Evolutionary conservation across 2,329 filamentous ascomycete genomes (phyloP), one percentile per base, ranked within the genome.

Genomic region (Rachicladosporium sp.): DNA sequence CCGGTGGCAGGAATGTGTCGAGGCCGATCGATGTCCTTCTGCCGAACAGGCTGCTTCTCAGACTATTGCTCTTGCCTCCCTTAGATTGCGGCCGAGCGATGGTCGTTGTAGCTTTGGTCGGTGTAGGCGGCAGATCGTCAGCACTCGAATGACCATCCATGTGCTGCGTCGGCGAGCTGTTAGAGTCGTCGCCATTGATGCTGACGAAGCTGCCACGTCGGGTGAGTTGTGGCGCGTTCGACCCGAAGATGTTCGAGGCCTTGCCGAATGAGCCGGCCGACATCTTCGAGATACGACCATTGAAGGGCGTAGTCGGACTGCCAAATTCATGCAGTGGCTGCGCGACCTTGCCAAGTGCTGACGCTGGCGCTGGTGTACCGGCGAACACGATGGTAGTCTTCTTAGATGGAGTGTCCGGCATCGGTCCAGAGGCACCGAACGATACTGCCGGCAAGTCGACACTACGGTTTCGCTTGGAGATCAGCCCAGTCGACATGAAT

Each of bases 321-420:
- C 79, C 80, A 56, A 93, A 88, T 8, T 84, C 80, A 46, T 83
- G 79, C 44, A 78, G 74, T 42, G 77, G 74, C 47, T 76, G 68
- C 50, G 72, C 73, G 56, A 71, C 64, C 62, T 80, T 82, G 21
- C 65, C 67, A 40, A 80, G 69, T 3, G 47, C 54, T 21, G 56
- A 53, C 6, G 69, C 68, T 49, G 72, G 79, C 38, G 76, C 77
- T 9, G 70, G 69, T 13, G 71, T 64, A 30, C 64, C 15, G 15
- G 15, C 15, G 15, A 19, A 19, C 15, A 19, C 15, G 15, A 19
- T 19, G 34, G 70, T 66, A 66, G 82, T 79, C 56, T 91, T 87
- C 67, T 96, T 98, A 63, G 91, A 96, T 1, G 91, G 91, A 1
- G 91, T 98, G 56, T 96, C 91, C 1, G 91, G 89, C 70, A 93